phyloP scores from a whole-genome alignment of 192 early-diverging fungal genomes.

The Coemansia sp. region DNA sequence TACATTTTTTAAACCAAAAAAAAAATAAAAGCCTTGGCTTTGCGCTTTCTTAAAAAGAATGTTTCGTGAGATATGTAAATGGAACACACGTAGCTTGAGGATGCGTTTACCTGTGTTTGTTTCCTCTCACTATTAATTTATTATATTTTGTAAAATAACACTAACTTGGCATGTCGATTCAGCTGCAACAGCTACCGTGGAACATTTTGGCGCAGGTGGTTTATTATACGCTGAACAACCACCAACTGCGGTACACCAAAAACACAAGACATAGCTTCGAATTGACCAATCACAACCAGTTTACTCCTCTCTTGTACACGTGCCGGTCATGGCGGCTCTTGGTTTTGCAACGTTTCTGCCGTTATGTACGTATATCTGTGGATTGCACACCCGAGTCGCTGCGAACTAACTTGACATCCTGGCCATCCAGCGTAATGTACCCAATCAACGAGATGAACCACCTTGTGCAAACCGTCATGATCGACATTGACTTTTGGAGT shows the following conservation, averaged over 20 bases:
- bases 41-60: not conserved
- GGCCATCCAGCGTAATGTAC: not conserved
- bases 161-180: not conserved
- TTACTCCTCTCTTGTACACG: slow-evolving; percentile 1
- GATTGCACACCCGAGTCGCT: not conserved
- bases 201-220: slow-evolving; percentile 3
- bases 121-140: not conserved
- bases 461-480: not conserved
- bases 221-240: not conserved
- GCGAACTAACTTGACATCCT: not conserved
- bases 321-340: slow-evolving; percentile 8
- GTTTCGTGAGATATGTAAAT: not conserved
- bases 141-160: not conserved
- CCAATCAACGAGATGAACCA: not conserved
- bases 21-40: not conserved
- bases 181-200: slow-evolving; percentile 13
- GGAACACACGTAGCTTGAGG: not conserved
- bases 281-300: not conserved
- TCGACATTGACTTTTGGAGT: slow-evolving; percentile 18
- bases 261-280: not conserved
- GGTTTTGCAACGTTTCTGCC: not conserved
- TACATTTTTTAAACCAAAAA: not conserved
- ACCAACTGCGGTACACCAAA: not conserved
- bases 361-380: not conserved
- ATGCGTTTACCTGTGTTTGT: not conserved